Evolutionary conservation across 768 basidiomycete genomes (phyloP).

Genomic region (Kondoa subrosea): DNA sequence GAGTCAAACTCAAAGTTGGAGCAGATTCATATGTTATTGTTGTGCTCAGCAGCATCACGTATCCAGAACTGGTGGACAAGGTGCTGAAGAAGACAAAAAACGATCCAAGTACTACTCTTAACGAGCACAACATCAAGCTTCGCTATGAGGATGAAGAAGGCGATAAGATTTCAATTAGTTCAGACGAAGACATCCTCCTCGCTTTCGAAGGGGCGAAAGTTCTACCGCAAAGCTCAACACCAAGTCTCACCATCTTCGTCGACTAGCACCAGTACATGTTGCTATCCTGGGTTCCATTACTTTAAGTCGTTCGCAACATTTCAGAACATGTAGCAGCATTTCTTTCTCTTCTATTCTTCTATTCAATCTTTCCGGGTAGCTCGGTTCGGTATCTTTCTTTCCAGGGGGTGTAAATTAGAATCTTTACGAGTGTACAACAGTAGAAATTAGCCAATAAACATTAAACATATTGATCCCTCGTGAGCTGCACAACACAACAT

Average conservation of each 20-base stretch:
- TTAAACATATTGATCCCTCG: no score
- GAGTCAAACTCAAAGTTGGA: conserved; percentile 86
- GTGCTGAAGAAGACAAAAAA: conserved; percentile 86
- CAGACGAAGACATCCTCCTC: conserved; percentile 85
- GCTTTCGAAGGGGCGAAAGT: conserved; percentile 48
- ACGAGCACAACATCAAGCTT: conserved; percentile 31
- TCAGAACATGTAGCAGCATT: no score
- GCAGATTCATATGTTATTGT: conserved; percentile 92
- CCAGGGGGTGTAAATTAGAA: no score
- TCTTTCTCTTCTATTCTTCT: no score
- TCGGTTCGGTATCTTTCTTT: no score
- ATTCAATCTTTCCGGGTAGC: no score
- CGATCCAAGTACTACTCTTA: conserved; percentile 55
- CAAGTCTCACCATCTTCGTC: conserved; percentile 1
- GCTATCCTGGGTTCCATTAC: background rate
- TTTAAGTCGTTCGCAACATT: no score
- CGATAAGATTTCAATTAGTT: conserved; percentile 69
- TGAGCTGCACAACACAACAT: no score
- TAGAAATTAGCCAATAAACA: no score
- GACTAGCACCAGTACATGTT: background rate
- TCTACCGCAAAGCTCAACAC: background rate
- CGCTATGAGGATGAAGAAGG: conserved; percentile 84
- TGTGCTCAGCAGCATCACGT: conserved; percentile 62
- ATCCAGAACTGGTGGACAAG: conserved; percentile 66
- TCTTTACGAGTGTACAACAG: no score